These are phyloP conservation scores for Daedalea quercina DNA, from an alignment of 768 basidiomycete genomes.

Conservation along the genomic window DNA sequence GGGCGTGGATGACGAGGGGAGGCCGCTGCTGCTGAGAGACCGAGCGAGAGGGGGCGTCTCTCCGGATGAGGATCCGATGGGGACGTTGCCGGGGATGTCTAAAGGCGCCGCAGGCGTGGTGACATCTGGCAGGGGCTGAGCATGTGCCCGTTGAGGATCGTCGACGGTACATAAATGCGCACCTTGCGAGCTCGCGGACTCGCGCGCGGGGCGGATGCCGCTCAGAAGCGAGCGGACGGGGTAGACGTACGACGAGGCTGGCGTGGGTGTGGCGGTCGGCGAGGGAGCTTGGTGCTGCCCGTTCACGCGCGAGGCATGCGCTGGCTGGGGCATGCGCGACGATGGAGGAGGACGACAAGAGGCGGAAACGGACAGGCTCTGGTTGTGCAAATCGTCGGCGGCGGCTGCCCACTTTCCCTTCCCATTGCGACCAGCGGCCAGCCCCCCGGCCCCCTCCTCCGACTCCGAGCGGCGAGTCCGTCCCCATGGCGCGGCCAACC, in stretches of 20 bases:
- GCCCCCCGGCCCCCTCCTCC: too few species aligned
- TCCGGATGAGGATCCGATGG: conserved; percentile 1
- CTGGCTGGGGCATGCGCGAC: too few species aligned
- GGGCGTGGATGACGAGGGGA: not conserved
- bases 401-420: too few species aligned
- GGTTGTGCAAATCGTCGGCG: too few species aligned
- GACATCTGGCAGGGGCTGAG: conserved; percentile 9
- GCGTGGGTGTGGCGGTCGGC: not conserved
- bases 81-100: not conserved
- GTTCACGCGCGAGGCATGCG: too few species aligned
- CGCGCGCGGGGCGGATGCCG: conserved; percentile 18
- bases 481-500: too few species aligned
- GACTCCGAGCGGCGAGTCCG: too few species aligned
- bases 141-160: not conserved
- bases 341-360: too few species aligned
- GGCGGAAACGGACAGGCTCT: too few species aligned
- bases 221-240: conserved; percentile 29
- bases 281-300: too few species aligned
- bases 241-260: conserved; percentile 15
- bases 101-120: not conserved
- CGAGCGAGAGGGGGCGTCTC: not conserved
- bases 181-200: not conserved
- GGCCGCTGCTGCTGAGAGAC: not conserved
- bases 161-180: not conserved
- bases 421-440: too few species aligned